Evolutionary conservation across 768 basidiomycete species (phyloP).

Genomic region (Nidularia pulvinata): DNA sequence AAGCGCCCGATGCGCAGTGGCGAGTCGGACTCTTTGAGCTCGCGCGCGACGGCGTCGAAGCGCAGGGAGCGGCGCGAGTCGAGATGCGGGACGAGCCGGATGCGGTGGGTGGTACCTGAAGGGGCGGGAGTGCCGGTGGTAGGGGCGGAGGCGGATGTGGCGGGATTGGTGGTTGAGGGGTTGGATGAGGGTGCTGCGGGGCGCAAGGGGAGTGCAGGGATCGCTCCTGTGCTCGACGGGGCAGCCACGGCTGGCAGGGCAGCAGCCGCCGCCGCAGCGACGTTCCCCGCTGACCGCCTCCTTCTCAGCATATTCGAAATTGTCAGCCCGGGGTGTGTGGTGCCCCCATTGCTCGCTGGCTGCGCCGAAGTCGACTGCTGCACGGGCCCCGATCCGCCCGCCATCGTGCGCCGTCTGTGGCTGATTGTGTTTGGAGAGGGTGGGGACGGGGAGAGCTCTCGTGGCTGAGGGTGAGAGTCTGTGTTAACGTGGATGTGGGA

Average conservation of each 20-base stretch:
- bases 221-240: no score
- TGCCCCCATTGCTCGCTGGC: slow-evolving; percentile 9
- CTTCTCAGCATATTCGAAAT: slow-evolving; percentile 67
- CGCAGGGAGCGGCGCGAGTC: slow-evolving; percentile 87
- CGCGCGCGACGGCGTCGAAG: slow-evolving; percentile 91
- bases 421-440: slow-evolving; percentile 28
- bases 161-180: slow-evolving; percentile 3
- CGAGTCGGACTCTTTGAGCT: slow-evolving; percentile 69
- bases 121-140: slow-evolving; percentile 6
- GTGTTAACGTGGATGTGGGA: slow-evolving; percentile 46
- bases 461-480: slow-evolving; percentile 7
- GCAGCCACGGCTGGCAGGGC: no score
- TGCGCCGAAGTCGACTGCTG: slow-evolving; percentile 12
- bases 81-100: slow-evolving; percentile 94
- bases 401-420: slow-evolving; percentile 34
- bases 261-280: slow-evolving; percentile 22
- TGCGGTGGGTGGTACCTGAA: slow-evolving; percentile 49
- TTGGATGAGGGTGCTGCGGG: slow-evolving; percentile 18
- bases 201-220: no score
- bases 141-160: slow-evolving; percentile 13
- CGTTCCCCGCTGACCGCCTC: slow-evolving; percentile 62
- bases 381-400: slow-evolving; percentile 13
- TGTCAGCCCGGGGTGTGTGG: slow-evolving; percentile 36
- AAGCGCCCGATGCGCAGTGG: slow-evolving; percentile 91
- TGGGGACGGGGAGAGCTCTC: slow-evolving; percentile 45